Evolutionary conservation across 2,329 filamentous ascomycete species (phyloP), one percentile per base, ranked within the genome.

Genomic region (Achaetomium macrosporum): DNA sequence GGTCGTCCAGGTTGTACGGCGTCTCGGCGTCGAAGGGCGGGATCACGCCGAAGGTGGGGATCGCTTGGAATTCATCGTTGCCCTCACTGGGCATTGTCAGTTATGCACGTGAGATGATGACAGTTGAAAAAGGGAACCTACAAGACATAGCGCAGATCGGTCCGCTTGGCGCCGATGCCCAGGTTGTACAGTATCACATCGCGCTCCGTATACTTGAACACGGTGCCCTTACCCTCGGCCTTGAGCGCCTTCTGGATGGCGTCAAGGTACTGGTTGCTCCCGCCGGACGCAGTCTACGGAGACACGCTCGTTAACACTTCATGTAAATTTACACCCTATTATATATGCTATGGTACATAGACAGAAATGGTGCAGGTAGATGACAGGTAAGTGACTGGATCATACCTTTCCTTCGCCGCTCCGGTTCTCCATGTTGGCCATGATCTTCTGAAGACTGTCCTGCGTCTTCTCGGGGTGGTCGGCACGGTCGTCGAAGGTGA

Each of bases 181-280:
- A 99, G 79, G 74, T 96, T 97, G 80, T 99, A 99, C 45, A 99
- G 85, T 64, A 95, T 93, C 47, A 87, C 78, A 69, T 99, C 93
- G 63, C 84, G 85, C 66, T 97, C 91, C 59, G 85, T 83, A 66
- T 90, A 97, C 58, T 77, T 79, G 74, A 88, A 97, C 64, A 87
- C 81, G 51, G 88, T 89, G 48, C 87, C 86, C 40, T 69, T 67
- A 36, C 86, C 77, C 68, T 90, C 80, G 44, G 84, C 77, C 64
- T 83, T 81, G 74, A 91, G 85, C 31, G 88, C 87, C 62, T 80
- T 77, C 65, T 87, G 82, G 64, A 96, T 96, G 64, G 84, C 84
- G 51, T 81, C 76, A 42, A 95, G 78, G 64, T 87, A 81, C 59
- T 88, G 75, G 66, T 83, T 81, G 64, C 53, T 25, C 25, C 25